Conservation (phyloP, 176 grass and related monocot species). For the Bolboschoenus planiculmis region DNA sequence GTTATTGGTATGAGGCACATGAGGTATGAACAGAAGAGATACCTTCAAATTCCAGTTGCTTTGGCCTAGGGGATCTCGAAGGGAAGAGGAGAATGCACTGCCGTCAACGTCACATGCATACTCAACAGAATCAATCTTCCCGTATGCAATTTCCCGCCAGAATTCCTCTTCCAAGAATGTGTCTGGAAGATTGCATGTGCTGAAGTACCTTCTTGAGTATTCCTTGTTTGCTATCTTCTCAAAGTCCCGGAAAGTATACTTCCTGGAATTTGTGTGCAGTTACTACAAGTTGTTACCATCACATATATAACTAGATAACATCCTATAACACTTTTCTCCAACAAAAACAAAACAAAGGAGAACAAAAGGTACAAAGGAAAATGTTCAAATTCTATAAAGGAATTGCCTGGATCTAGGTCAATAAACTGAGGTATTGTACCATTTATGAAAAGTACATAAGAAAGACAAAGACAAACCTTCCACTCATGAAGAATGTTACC, state of each 20-base stretch:
- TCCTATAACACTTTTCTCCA: background rate
- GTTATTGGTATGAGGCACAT: background rate
- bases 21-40: background rate
- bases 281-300: background rate
- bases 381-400: background rate
- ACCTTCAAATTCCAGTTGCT: conserved; percentile 99
- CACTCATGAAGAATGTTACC: conserved; percentile 91
- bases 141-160: conserved; percentile 96
- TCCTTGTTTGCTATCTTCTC: conserved; percentile 96
- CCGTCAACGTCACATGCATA: conserved; percentile 99
- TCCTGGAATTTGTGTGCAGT: conserved; percentile 36
- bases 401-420: background rate
- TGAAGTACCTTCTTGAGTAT: conserved; percentile 81
- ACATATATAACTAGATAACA: background rate
- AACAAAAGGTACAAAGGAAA: background rate
- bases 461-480: conserved; percentile 47
- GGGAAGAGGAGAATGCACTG: conserved; percentile 93
- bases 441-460: background rate
- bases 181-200: conserved; percentile 62
- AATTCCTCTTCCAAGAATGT: conserved; percentile 91
- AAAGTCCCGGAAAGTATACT: conserved; percentile 93
- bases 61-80: conserved; percentile 70
- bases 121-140: conserved; percentile 88
- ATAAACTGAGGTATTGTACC: background rate
- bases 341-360: background rate